Evolutionary conservation across 805 yeast species (phyloP).

Genomic region (Candida ponderosae): DNA sequence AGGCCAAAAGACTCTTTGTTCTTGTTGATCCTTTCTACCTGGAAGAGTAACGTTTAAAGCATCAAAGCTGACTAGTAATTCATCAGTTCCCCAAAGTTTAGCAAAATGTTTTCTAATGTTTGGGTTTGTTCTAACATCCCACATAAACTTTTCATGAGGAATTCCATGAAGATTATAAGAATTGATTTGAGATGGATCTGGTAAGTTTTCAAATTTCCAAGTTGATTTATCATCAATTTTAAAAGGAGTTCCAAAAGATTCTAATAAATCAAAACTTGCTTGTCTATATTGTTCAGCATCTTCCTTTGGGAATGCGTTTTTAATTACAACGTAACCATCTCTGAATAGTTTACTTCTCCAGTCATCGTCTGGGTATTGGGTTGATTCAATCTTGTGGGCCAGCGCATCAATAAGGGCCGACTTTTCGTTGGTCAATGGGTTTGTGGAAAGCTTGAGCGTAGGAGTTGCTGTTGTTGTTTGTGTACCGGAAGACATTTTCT

Average conservation of each 20-base stretch:
- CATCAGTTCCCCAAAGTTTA: constrained; percentile 25
- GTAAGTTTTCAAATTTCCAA: constrained; percentile 22
- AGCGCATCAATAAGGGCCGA: constrained; percentile 7
- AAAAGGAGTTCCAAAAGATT: constrained; percentile 11
- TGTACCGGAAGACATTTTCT: too few species aligned
- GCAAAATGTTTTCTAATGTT: constrained; percentile 21
- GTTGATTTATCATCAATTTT: constrained; percentile 20
- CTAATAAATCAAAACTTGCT: constrained; percentile 17
- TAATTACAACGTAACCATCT: constrained; percentile 26
- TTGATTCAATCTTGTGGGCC: constrained; percentile 4
- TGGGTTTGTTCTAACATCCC: constrained; percentile 25
- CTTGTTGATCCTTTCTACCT: constrained; percentile 9
- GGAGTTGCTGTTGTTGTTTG: too few species aligned
- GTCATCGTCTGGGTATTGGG: constrained; percentile 9
- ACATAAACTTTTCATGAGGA: constrained; percentile 24
- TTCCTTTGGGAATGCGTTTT: constrained; percentile 19
- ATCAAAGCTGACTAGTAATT: constrained; percentile 26
- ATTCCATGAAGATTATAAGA: constrained; percentile 14
- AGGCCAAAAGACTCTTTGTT: constrained; percentile 18
- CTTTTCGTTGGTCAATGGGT: constrained; percentile 5
- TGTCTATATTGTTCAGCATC: constrained; percentile 17
- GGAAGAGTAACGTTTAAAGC: constrained; percentile 24
- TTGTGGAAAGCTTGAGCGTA: too few species aligned
- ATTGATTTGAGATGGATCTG: constrained; percentile 14
- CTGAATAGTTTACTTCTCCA: constrained; percentile 23